Evolutionary conservation across 2,329 filamentous ascomycete species (phyloP).

Genomic region (Arthroderma sp.): DNA sequence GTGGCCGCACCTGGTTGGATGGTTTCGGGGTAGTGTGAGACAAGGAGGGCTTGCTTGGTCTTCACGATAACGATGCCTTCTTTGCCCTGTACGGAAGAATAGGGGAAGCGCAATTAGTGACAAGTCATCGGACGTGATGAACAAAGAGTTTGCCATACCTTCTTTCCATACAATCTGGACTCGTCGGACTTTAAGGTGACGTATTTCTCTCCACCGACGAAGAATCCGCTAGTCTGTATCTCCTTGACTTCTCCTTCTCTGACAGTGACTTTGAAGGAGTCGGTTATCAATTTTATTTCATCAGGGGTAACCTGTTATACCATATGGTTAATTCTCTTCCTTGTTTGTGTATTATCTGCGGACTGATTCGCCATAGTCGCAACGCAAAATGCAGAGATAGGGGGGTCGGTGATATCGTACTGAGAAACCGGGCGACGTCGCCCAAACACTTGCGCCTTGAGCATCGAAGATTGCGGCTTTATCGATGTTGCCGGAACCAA

Average conservation of each 20-base stretch:
- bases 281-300: constrained; percentile 44
- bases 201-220: constrained; percentile 65
- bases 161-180: constrained; percentile 70
- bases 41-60: constrained; percentile 75
- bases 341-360: not conserved
- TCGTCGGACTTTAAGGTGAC: constrained; percentile 65
- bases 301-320: constrained; percentile 34
- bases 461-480: constrained; percentile 73
- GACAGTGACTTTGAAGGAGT: constrained; percentile 38
- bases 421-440: constrained; percentile 54
- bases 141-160: constrained; percentile 33
- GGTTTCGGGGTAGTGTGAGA: constrained; percentile 71
- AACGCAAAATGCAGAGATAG: not conserved
- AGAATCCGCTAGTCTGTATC: constrained; percentile 59
- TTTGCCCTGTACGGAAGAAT: constrained; percentile 47
- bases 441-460: constrained; percentile 72
- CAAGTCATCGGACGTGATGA: not conserved
- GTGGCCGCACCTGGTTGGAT: constrained; percentile 62
- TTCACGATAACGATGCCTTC: constrained; percentile 72
- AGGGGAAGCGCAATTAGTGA: not conserved
- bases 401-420: constrained; percentile 38
- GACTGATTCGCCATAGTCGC: not conserved
- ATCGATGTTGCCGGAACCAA: constrained; percentile 66
- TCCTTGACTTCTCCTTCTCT: constrained; percentile 43
- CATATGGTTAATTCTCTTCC: too few relatives aligned